These are phyloP conservation scores for Exophiala calicioides DNA, from an alignment of 2,329 filamentous ascomycete genomes.

Conservation along the genomic window DNA sequence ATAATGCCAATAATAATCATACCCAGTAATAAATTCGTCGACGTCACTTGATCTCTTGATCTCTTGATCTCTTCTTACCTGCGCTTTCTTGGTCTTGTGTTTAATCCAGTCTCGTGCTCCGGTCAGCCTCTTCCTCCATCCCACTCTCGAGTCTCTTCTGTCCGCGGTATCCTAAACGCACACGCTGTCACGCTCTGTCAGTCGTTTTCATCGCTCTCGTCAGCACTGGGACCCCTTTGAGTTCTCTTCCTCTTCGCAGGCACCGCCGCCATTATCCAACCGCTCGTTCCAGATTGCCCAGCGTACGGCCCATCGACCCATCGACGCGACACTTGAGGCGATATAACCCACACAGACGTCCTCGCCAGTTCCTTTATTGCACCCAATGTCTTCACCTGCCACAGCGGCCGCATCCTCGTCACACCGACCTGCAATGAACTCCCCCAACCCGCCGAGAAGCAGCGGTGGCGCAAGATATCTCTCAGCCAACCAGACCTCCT, in stretches of 20 bases:
- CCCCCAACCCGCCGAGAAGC: neutral
- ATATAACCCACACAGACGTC: neutral
- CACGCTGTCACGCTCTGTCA: too few species aligned
- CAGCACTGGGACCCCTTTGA: too few species aligned
- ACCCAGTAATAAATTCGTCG: too few species aligned
- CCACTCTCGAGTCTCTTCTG: too few species aligned
- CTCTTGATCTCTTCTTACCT: neutral
- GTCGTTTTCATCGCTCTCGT: too few species aligned
- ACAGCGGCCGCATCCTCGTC: conserved; percentile 2
- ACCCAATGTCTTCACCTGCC: conserved; percentile 5
- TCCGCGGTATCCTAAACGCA: too few species aligned
- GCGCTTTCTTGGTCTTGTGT: neutral
- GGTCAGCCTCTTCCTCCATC: too few species aligned
- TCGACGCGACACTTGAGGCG: neutral
- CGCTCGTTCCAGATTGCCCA: too few species aligned
- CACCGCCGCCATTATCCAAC: too few species aligned
- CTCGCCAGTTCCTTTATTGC: neutral
- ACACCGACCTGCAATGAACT: conserved; percentile 6
- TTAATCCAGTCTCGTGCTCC: too few species aligned
- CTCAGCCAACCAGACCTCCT: conserved; percentile 4
- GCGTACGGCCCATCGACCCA: neutral
- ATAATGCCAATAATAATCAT: too few species aligned
- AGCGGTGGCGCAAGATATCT: conserved; percentile 9
- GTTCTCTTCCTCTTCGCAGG: too few species aligned
- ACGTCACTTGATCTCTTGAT: conserved; percentile 1